Conservation (phyloP, 352 stramenopile species). For the Saprolegnia parasitica region DNA sequence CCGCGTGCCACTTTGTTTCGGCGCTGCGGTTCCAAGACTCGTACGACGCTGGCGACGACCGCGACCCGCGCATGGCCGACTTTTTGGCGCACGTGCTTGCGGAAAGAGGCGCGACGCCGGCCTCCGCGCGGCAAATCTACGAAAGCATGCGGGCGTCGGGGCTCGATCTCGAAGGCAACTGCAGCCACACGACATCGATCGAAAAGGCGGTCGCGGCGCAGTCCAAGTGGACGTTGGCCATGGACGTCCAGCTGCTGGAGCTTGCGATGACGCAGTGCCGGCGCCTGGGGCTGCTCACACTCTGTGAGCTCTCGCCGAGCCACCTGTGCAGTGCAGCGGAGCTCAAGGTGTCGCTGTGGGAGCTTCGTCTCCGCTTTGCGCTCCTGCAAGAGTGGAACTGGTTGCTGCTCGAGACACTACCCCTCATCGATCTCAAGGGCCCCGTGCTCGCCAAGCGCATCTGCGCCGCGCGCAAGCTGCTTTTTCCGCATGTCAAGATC, state of each 20-base stretch:
- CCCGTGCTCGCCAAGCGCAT: constrained; percentile 48
- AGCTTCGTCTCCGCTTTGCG: constrained; percentile 54
- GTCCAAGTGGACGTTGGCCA: constrained; percentile 61
- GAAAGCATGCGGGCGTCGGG: constrained; percentile 44
- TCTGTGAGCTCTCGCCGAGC: constrained; percentile 60
- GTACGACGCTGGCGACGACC: constrained; percentile 12
- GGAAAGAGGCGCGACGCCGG: background rate
- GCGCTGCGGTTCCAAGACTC: constrained; percentile 13
- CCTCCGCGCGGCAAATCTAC: constrained; percentile 37
- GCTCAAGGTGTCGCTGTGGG: constrained; percentile 41
- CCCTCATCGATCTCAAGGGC: constrained; percentile 63
- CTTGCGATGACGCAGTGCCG: constrained; percentile 42
- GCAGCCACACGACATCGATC: constrained; percentile 44
- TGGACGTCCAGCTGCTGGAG: constrained; percentile 67
- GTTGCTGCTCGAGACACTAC: constrained; percentile 45
- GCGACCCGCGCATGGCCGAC: constrained; percentile 18
- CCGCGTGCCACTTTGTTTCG: constrained; percentile 17
- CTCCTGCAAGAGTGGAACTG: constrained; percentile 61
- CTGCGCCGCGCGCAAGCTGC: constrained; percentile 51
- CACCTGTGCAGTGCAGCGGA: constrained; percentile 36
- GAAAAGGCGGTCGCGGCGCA: constrained; percentile 46
- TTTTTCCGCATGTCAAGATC: constrained; percentile 75
- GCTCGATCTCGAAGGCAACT: constrained; percentile 54
- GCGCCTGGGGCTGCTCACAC: constrained; percentile 49
- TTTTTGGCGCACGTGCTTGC: constrained; percentile 18